phyloP scores from a whole-genome alignment of 2,329 filamentous ascomycete species.

The Pestalotiopsis sp. region DNA sequence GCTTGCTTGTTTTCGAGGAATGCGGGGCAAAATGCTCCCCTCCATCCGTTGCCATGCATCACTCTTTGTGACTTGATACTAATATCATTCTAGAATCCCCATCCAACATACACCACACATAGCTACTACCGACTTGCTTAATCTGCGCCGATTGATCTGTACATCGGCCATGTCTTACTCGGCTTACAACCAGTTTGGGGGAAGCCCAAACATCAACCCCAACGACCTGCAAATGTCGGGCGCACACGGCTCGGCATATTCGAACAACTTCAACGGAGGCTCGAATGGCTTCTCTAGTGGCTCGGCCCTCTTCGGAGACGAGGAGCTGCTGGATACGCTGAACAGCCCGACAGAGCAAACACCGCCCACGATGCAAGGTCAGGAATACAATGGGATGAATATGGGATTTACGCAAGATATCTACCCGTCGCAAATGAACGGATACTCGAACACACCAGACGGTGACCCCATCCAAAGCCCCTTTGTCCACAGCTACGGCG shows the following conservation, averaged over 20 bases:
- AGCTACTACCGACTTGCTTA: neutral
- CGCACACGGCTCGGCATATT: constrained; percentile 63
- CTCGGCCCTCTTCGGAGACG: constrained; percentile 80
- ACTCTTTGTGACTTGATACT: neutral
- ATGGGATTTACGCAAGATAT: constrained; percentile 60
- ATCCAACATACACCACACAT: neutral
- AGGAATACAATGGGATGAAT: constrained; percentile 59
- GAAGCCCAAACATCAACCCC: constrained; percentile 72
- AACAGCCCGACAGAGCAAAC: constrained; percentile 53
- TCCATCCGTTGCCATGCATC: constrained; percentile 17
- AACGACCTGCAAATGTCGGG: constrained; percentile 77
- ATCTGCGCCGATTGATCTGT: constrained; percentile 10
- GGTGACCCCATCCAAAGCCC: constrained; percentile 91
- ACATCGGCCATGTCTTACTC: constrained; percentile 54
- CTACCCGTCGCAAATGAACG: constrained; percentile 70
- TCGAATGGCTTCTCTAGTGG: constrained; percentile 76
- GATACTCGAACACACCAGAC: constrained; percentile 90
- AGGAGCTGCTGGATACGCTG: constrained; percentile 81
- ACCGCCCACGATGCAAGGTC: constrained; percentile 55
- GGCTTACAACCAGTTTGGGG: constrained; percentile 58
- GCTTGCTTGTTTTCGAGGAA: constrained; percentile 16
- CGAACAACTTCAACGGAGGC: constrained; percentile 61
- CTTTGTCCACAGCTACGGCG: constrained; percentile 73
- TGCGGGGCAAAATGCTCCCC: constrained; percentile 27
- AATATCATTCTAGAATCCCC: neutral